Evolutionary conservation across 495 filamentous ascomycete species (phyloP), one percentile per base, ranked within the genome.

Genomic region (Darksidea phi): DNA sequence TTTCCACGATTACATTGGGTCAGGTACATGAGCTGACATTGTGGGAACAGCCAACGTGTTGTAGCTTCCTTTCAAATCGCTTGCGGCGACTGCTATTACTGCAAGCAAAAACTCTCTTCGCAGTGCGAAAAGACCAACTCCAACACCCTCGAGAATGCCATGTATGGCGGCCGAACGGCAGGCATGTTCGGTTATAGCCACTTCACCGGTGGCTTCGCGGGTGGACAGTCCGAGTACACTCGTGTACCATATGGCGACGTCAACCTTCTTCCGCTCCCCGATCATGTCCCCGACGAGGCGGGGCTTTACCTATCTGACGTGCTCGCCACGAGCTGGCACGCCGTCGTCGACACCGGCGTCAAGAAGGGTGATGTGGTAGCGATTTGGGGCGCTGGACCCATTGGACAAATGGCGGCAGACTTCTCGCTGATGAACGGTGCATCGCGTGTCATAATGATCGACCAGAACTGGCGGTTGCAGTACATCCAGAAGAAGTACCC

Each of bases 61-160:
- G 90, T 97, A 6, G 89, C 85, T 0, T 86, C 84, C 10, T 95
- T 95, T 78, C 89, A 91, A 67, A 95, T 96, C 72, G 86, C 90
- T 0, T 91, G 87, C 61, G 87, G 85, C 25, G 49, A 82, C 26
- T 96, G 92, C 76, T 81, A 81, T 66, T 92, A 86, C 74, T 96
- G 91, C 77, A 79, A 85, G 67, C 77, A 88, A 72, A 86, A 89
- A 61, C 75, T 88, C 7, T 85, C 82, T 0, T 90, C 87, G 25
- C 84, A 88, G 66, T 97, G 91, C 73, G 88, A 91, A 60, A 79
- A 75, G 50, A 95, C 91, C 17, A 92, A 91, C 71, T 73, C 83
- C 26, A 91, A 88, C 67, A 85, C 77, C 7, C 78, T 85, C 52
- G 78, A 80, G 49, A 84, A 88, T 64, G 81, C 76, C 48, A 83